These are phyloP conservation scores for Candida buenavistaensis DNA, from an alignment of 1,139 yeast species.

Conservation along the genomic window DNA sequence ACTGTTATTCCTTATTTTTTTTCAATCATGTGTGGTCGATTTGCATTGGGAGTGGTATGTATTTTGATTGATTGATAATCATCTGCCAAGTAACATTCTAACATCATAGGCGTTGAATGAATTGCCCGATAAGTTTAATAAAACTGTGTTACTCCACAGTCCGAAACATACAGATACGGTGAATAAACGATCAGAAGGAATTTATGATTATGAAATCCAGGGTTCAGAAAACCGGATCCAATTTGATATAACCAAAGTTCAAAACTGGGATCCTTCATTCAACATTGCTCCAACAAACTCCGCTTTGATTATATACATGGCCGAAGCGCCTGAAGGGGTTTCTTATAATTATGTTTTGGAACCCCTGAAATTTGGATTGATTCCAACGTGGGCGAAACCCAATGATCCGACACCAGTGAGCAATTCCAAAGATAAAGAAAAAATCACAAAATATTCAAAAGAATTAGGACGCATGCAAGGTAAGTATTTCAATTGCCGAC, in stretches of 20 bases:
- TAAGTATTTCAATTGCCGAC: conserved; percentile 60
- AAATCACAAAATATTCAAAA: conserved; percentile 24
- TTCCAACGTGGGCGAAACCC: conserved; percentile 46
- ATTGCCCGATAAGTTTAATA: conserved; percentile 30
- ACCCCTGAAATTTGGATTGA: conserved; percentile 42
- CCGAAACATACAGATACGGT: conserved; percentile 3
- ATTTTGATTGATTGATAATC: not conserved
- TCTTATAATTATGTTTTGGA: conserved; percentile 28
- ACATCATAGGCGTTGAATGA: conserved; percentile 27
- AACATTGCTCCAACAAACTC: conserved; percentile 45
- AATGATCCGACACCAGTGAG: conserved; percentile 26
- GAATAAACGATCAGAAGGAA: conserved; percentile 4
- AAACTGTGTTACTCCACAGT: conserved; percentile 8
- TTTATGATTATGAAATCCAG: conserved; percentile 5
- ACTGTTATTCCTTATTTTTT: not conserved
- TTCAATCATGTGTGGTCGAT: conserved; percentile 44
- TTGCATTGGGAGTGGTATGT: conserved; percentile 44
- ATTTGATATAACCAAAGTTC: conserved; percentile 12
- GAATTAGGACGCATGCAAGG: conserved; percentile 35
- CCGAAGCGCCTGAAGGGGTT: conserved; percentile 9
- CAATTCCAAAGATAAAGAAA: conserved; percentile 17
- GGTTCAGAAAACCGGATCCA: conserved; percentile 11
- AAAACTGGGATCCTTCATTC: conserved; percentile 27
- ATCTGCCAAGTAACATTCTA: conserved; percentile 12
- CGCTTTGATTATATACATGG: conserved; percentile 32